Conservation (phyloP, 1,284 basidiomycete genomes). For the Prillingera fragicola region DNA sequence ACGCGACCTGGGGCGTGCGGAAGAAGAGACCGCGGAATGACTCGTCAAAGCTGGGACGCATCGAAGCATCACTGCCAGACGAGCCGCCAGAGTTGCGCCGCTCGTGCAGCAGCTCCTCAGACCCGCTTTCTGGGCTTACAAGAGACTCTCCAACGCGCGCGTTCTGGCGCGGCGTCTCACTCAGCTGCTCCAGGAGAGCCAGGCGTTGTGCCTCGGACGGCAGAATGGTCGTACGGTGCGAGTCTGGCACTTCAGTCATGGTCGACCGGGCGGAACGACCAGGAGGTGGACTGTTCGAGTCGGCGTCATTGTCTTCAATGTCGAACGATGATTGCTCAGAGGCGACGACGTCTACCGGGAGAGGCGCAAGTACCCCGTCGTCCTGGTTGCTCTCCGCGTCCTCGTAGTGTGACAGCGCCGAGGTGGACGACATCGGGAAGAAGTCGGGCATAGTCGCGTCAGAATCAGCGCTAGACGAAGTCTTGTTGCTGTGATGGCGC, state of each 20-base stretch:
- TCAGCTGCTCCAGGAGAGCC: background rate
- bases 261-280: too few relatives aligned
- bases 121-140: background rate
- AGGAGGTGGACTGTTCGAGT: too few relatives aligned
- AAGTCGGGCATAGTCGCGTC: constrained; percentile 16
- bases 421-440: constrained; percentile 10
- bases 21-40: constrained; percentile 37
- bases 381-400: constrained; percentile 12
- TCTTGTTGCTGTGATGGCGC: background rate
- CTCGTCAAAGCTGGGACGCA: constrained; percentile 16
- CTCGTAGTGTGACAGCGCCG: constrained; percentile 11
- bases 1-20: constrained; percentile 32
- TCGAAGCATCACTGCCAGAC: constrained; percentile 9
- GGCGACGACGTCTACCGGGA: background rate
- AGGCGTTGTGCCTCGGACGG: too few relatives aligned
- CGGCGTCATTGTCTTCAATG: too few relatives aligned
- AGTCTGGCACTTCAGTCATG: too few relatives aligned
- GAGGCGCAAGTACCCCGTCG: too few relatives aligned
- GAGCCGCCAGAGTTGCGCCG: constrained; percentile 1
- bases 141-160: background rate
- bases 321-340: too few relatives aligned
- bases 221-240: too few relatives aligned
- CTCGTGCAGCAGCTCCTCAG: background rate
- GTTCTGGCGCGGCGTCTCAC: background rate
- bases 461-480: too few relatives aligned